Evolutionary conservation across 768 basidiomycete species (phyloP).

Genomic region (Cystobasidium tubakii): DNA sequence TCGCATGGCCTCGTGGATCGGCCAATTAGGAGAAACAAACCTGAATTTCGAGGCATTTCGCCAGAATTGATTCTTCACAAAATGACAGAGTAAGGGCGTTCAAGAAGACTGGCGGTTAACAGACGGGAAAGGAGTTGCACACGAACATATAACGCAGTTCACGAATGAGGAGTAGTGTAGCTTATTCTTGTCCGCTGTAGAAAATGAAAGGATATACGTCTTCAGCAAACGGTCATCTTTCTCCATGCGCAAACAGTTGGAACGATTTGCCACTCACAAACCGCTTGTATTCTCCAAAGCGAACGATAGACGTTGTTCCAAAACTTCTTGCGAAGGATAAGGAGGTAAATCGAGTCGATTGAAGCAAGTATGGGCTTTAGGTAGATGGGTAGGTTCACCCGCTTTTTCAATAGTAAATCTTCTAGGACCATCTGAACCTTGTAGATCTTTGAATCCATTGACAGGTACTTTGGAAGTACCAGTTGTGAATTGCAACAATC

Average conservation of each 20-base stretch:
- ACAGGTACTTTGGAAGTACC: conserved; percentile 95
- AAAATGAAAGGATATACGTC: background rate
- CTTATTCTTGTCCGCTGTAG: conserved; percentile 7
- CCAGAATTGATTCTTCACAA: too few species aligned
- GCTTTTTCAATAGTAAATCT: conserved; percentile 97
- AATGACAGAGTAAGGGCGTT: too few species aligned
- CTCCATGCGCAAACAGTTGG: too few species aligned
- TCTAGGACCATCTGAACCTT: conserved; percentile 93
- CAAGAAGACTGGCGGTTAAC: too few species aligned
- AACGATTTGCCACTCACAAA: conserved; percentile 22
- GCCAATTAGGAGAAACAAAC: too few species aligned
- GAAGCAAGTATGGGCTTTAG: conserved; percentile 98
- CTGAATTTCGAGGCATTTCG: too few species aligned
- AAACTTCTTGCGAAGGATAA: conserved; percentile 58
- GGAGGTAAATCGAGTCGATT: conserved; percentile 95
- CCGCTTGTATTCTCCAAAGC: conserved; percentile 60
- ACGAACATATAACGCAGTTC: too few species aligned
- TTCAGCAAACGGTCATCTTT: too few species aligned
- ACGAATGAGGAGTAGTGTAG: too few species aligned
- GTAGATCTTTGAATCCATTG: conserved; percentile 96
- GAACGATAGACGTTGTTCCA: conserved; percentile 90
- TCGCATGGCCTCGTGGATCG: too few species aligned
- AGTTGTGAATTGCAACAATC: conserved; percentile 81
- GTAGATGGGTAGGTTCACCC: conserved; percentile 89
- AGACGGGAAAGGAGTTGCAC: too few species aligned